These are phyloP conservation scores for Entomortierella chlamydospora DNA, from an alignment of 192 early-diverging fungal species.

Conservation along the genomic window DNA sequence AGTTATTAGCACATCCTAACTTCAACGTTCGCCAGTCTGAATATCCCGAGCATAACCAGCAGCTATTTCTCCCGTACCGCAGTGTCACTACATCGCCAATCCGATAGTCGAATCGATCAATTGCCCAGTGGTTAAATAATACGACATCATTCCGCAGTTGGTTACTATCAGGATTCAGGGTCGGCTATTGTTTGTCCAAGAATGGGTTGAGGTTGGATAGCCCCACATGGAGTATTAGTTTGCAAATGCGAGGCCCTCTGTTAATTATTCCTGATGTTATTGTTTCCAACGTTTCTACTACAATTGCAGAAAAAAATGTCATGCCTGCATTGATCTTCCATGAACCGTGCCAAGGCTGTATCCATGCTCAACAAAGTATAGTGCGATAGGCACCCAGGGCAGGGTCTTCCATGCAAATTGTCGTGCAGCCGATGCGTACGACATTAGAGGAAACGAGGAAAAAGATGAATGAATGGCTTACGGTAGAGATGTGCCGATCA, in stretches of 20 bases:
- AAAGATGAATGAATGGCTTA: background rate
- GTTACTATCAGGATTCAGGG: conserved; percentile 81
- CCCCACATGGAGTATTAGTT: too few relatives aligned
- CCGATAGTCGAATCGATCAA: conserved; percentile 57
- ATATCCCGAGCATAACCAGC: background rate
- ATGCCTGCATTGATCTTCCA: conserved; percentile 70
- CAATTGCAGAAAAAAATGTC: too few relatives aligned
- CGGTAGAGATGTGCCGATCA: too few relatives aligned
- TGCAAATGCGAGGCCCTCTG: too few relatives aligned
- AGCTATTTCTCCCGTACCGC: conserved; percentile 37
- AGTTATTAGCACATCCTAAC: too few relatives aligned
- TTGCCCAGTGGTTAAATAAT: conserved; percentile 69
- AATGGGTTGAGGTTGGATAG: background rate
- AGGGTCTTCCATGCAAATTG: conserved; percentile 22
- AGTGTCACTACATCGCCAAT: conserved; percentile 80
- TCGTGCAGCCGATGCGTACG: conserved; percentile 17
- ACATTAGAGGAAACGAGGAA: conserved; percentile 2
- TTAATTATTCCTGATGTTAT: too few relatives aligned
- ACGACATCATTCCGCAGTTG: conserved; percentile 73
- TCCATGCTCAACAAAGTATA: conserved; percentile 66
- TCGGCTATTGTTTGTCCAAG: conserved; percentile 60
- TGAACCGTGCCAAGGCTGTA: conserved; percentile 59
- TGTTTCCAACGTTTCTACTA: background rate
- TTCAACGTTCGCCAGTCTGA: background rate
- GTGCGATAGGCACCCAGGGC: conserved; percentile 62